Conservation (phyloP, 257 asterid species). For the Forsythia suspensa region DNA sequence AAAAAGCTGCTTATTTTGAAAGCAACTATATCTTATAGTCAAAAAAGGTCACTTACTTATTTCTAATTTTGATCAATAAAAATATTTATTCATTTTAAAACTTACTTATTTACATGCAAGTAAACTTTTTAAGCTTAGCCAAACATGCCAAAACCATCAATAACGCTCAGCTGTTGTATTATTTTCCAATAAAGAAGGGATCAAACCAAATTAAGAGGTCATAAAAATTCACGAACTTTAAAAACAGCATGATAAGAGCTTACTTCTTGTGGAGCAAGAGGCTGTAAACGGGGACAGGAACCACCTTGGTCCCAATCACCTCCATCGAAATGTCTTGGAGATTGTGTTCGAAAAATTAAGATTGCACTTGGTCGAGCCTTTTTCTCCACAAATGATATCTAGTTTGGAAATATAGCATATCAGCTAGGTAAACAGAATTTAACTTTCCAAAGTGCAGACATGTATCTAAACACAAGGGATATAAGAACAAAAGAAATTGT, state of each 20-base stretch:
- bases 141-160: not conserved
- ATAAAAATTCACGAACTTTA: not conserved
- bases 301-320: constrained; percentile 99
- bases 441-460: constrained; percentile 18
- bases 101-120: not conserved
- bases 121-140: not conserved
- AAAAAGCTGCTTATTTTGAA: too few species aligned
- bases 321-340: constrained; percentile 95
- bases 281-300: constrained; percentile 69
- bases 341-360: constrained; percentile 75
- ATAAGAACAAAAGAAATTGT: not conserved
- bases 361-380: constrained; percentile 46
- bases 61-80: too few species aligned
- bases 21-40: not conserved
- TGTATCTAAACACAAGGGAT: not conserved
- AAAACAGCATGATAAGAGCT: constrained; percentile 21
- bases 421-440: constrained; percentile 6
- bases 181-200: not conserved
- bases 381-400: constrained; percentile 65
- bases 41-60: too few species aligned
- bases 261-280: constrained; percentile 68
- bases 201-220: not conserved
- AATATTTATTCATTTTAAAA: too few species aligned
- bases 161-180: not conserved
- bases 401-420: constrained; percentile 17